Evolutionary conservation across 169 alveolate genomes (phyloP).

Genomic region (Babesia ovis): DNA sequence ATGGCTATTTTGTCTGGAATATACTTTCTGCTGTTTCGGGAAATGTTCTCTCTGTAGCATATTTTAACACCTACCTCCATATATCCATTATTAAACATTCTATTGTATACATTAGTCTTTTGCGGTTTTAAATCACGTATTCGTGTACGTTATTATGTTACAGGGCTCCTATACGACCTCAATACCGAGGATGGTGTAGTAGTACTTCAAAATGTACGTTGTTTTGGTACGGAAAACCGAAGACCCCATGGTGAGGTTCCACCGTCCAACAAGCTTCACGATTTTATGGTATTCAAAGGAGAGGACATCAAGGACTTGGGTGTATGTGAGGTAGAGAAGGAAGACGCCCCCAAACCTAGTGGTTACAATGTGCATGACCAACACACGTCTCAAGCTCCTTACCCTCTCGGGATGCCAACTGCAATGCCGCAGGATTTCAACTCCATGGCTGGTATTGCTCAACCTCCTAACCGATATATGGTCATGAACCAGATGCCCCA

Average conservation of each 20-base stretch:
- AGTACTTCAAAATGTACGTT: constrained; percentile 83
- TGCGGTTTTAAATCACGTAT: no score
- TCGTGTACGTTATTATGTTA: background rate
- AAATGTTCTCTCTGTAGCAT: no score
- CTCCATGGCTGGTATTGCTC: constrained; percentile 1
- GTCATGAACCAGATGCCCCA: background rate
- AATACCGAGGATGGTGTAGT: constrained; percentile 83
- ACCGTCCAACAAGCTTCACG: constrained; percentile 80
- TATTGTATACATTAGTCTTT: no score
- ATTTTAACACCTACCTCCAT: no score
- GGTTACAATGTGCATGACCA: background rate
- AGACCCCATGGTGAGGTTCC: constrained; percentile 80
- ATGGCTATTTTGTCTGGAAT: no score
- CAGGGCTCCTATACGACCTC: constrained; percentile 79
- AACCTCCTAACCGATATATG: background rate
- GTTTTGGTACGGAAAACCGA: constrained; percentile 89
- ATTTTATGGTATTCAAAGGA: constrained; percentile 79
- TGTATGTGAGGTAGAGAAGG: constrained; percentile 72
- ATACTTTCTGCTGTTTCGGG: no score
- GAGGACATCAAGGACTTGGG: constrained; percentile 82
- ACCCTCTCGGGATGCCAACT: background rate
- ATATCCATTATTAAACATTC: no score
- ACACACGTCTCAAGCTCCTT: background rate
- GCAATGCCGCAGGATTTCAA: background rate
- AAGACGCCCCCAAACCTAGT: background rate